Evolutionary conservation across 2,329 filamentous ascomycete genomes (phyloP).

Genomic region (Aspergillus oerlinghausenensis): DNA sequence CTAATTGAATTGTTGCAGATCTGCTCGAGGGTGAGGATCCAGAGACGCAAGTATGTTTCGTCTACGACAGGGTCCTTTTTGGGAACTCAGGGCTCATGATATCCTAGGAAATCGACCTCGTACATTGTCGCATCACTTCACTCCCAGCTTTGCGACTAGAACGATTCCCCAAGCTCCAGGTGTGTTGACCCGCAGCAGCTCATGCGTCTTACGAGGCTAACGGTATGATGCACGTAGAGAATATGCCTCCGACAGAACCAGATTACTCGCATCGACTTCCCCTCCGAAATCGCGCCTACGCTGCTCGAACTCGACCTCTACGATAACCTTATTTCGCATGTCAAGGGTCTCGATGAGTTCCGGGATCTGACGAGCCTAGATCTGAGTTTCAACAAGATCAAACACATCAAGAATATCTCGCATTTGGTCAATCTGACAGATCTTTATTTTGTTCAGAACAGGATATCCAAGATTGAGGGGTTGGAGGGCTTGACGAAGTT

Average conservation of each 20-base stretch:
- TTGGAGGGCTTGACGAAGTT: constrained; percentile 70
- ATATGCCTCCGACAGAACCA: constrained; percentile 91
- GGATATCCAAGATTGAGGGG: constrained; percentile 81
- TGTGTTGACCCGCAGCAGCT: constrained; percentile 21
- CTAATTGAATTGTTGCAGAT: constrained; percentile 38
- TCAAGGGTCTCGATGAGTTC: constrained; percentile 76
- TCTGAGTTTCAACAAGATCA: constrained; percentile 98
- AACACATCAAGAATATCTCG: constrained; percentile 86
- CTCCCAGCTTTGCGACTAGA: constrained; percentile 75
- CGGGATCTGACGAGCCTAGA: constrained; percentile 74
- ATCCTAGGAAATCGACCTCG: constrained; percentile 72
- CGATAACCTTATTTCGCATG: constrained; percentile 87
- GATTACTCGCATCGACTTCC: constrained; percentile 74
- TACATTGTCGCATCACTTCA: constrained; percentile 79
- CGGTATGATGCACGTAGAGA: constrained; percentile 40
- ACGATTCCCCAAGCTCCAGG: constrained; percentile 70
- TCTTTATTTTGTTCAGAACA: constrained; percentile 91
- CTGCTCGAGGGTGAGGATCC: constrained; percentile 55
- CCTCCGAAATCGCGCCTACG: constrained; percentile 60
- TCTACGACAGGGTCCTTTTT: background rate
- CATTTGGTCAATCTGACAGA: constrained; percentile 75
- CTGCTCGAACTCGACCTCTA: constrained; percentile 88
- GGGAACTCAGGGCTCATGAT: constrained; percentile 10
- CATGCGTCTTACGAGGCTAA: background rate
- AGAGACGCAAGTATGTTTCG: constrained; percentile 45